Evolutionary conservation across 208 protist genomes (phyloP), one percentile per base, ranked within the genome.

Genomic region (Wallacemonas sp.): DNA sequence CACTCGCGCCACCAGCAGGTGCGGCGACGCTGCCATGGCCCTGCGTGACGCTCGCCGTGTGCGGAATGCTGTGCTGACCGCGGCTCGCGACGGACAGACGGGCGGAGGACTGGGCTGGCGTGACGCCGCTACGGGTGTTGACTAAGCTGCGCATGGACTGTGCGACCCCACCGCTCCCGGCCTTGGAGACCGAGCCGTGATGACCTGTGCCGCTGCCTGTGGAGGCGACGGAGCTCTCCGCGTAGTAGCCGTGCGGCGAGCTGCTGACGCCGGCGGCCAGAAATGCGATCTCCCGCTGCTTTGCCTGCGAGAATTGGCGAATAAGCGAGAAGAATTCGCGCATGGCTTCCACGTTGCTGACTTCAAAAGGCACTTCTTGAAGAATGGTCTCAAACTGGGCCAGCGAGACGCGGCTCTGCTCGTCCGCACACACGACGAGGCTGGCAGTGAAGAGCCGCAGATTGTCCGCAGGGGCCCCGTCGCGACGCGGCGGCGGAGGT

Each of bases 311-410:
- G 31, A 73, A 72, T 6, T 62, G 33, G 26, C 65, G 70, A 12
- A 82, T 42, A 11, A 64, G 6, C 0, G 28, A 33, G 27, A 79
- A 76, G 26, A 80, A 63, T 22, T 64, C 66, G 17, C 58, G 39
- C 9, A 80, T 26, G 9, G 73, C 72, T 2, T 70, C 63, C 0
- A 19, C 30, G 68, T 84, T 75, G 8, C 15, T 62, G 26, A 93
- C 73, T 36, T 88, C 77, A 61, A 93, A 93, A 2, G 86, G 86
- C 1, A 81, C 61, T 17, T 69, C 61, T 0, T 42, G 34, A 3
- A 89, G 60, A 9, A 79, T 46, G 14, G 41, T 17, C n/a, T 70
- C 51, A 22, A 90, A 54, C 56, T 80, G 63, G 0, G 78, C 77
- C 22, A 61, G 69, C 26, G 75, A 75, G 27, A 93, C 44, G 15